A percentile compares a stretch with the other conserved stretches of the same genome.
phyloP scores from a whole-genome alignment of 1,139 yeast species.

The Zygoascus sp. region DNA sequence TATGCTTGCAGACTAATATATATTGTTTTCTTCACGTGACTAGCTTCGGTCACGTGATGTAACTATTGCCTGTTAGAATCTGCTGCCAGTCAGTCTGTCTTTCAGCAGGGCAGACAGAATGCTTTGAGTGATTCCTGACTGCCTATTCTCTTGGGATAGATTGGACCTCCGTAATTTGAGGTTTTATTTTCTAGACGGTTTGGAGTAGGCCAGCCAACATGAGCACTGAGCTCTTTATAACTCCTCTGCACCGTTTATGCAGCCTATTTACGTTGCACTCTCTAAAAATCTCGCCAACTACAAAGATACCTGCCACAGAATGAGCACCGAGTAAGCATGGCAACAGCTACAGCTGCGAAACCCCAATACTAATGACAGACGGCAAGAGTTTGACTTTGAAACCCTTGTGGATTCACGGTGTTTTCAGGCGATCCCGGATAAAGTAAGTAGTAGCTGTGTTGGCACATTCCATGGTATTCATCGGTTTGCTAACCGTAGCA shows the following conservation, averaged over 20 bases:
- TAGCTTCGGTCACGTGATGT: neutral
- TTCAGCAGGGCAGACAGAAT: too few species aligned
- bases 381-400: neutral
- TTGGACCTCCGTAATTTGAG: neutral
- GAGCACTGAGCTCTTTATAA: too few species aligned
- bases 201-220: too few species aligned
- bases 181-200: too few species aligned
- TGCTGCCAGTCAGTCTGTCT: too few species aligned
- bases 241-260: too few species aligned
- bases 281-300: too few species aligned
- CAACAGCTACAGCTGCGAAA: neutral
- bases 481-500: neutral
- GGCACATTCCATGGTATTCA: neutral
- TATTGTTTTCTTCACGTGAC: too few species aligned
- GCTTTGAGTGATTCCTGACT: too few species aligned
- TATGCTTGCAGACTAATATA: neutral
- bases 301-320: neutral
- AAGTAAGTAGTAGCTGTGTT: slow-evolving; percentile 12
- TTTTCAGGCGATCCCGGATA: slow-evolving; percentile 24
- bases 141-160: neutral
- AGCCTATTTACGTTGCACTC: too few species aligned
- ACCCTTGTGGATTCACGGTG: slow-evolving; percentile 21
- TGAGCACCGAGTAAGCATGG: neutral
- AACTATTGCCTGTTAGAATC: too few species aligned
- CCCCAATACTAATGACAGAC: neutral